Base-by-base conservation (phyloP, 1,284 basidiomycete genomes). In the Ganoderma lingzhi region DNA sequence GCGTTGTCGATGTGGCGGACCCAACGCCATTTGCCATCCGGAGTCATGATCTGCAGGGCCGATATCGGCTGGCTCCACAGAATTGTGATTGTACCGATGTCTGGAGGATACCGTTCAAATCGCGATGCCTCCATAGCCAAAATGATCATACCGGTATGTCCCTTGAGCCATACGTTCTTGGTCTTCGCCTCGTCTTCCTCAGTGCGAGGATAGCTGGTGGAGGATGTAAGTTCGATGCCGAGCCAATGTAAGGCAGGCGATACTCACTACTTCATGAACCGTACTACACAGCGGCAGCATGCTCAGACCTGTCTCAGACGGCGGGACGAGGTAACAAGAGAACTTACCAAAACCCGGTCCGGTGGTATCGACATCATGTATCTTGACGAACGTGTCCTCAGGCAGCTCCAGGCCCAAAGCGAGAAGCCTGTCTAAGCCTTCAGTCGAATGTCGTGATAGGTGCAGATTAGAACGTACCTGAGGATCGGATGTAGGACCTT, bases 161-260 rank as follows among this genome's bases (percentile, higher is more conserved):
- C 88, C 73, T 89, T 89, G 28, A 89, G 75, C 88, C 87, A 89
- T n/a, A 89, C 85, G 48, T 86, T 82, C 62, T 87, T 86, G 0
- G 86, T 83, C 73, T 84, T 85, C 15, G 68, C 66, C 67, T 89
- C 88, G 48, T 89, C 88, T 10, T 88, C 86, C 23, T 76, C 69
- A 2, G 77, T 67, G 14, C 80, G 76, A 12, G 80, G 81, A 67
- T 79, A 76, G 68, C 80, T 81, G 19, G 9, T 35, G 23, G 6
- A 35, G 30, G 12, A 55, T 9, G 6, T 65, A n/a, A 41, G 23
- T 35, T 1, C 32, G 32, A 23, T 30, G 19, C 12, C 3, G 23
- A 28, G 1, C 3, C 1, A 1, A 12, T 37, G 35, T 17, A 30
- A 23, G 19, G 3, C 10, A 55, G n/a, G 45, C 3, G 9, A 3